These are phyloP conservation scores for Pisolithus albus DNA, from an alignment of 768 basidiomycete genomes.

Conservation along the genomic window DNA sequence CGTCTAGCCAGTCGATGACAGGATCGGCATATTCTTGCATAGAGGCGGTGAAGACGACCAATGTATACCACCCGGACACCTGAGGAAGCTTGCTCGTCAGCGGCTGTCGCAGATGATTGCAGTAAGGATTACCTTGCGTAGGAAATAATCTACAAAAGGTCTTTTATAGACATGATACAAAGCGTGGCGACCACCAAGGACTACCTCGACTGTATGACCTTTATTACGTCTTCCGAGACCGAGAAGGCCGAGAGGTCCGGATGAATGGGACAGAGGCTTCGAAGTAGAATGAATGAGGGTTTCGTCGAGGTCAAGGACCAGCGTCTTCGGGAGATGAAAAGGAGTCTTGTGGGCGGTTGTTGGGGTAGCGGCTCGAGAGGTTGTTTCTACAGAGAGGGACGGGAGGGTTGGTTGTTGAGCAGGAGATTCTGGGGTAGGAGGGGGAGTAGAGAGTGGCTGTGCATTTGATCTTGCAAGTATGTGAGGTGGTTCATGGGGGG, in stretches of 20 bases:
- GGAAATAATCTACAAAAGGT: slow-evolving; percentile 93
- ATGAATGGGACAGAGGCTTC: slow-evolving; percentile 50
- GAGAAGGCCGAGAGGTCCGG: slow-evolving; percentile 53
- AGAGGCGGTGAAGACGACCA: slow-evolving; percentile 97
- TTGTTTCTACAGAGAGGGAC: slow-evolving; percentile 7
- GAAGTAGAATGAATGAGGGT: slow-evolving; percentile 98
- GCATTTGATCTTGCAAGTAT: slow-evolving; percentile 10
- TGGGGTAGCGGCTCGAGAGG: slow-evolving; percentile 45
- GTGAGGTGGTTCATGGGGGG: slow-evolving; percentile 5
- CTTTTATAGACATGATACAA: slow-evolving; percentile 98
- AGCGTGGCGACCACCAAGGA: slow-evolving; percentile 80
- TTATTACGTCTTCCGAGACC: slow-evolving; percentile 56
- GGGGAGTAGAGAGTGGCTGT: slow-evolving; percentile 14
- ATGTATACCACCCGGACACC: slow-evolving; percentile 98
- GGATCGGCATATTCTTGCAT: slow-evolving; percentile 99
- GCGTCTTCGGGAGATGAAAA: slow-evolving; percentile 83
- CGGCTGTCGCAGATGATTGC: background rate
- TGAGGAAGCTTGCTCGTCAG: slow-evolving; percentile 26
- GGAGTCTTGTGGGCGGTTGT: slow-evolving; percentile 50
- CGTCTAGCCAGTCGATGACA: slow-evolving; percentile 98
- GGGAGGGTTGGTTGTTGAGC: slow-evolving; percentile 4
- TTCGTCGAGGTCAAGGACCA: slow-evolving; percentile 96
- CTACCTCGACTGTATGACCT: slow-evolving; percentile 88
- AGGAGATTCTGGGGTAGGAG: slow-evolving; percentile 7
- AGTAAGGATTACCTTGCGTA: slow-evolving; percentile 62